Evolutionary conservation across 345 rosid genomes (phyloP), one percentile per base, ranked within the genome.

Genomic region (Dipteronia dyeriana): DNA sequence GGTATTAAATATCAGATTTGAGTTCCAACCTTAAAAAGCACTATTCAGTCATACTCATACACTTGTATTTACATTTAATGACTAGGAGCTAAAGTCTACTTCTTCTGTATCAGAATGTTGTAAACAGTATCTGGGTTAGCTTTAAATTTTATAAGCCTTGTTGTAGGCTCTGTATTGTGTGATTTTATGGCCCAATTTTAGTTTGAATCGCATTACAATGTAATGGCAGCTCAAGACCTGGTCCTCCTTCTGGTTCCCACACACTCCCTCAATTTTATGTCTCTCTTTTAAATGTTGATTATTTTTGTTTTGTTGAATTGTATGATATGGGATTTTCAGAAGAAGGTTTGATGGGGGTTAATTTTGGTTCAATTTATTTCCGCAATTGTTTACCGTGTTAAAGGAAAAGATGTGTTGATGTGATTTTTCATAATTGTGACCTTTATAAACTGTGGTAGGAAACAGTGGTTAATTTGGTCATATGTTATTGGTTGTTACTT

Each of bases 61-160:
- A 20, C 7, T 59, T 16, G 63, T 34, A 4, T 59, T 59, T 20
- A n/a, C n/a, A n/a, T n/a, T n/a, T n/a, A n/a, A n/a, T 20, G 99
- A 39, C 56, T 29, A 22, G 12, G 45, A 70, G 5, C 38, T 34
- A 34, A 34, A 34, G 38, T 70, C 25, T 29, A n/a, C 22, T 17
- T 7, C 13, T 53, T 5, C 29, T 72, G 53, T 20, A 2, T 7
- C 25, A 3, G 1, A 17, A 20, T 22, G 67, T 67, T n/a, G n/a
- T n/a, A n/a, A 39, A 2, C 34, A 14, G n/a, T 38, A 64, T 38
- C 20, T 59, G 7, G 67, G 66, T 59, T 23, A 39, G 66, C 66
- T 56, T 39, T 22, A 57, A 64, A 72, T 57, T 38, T 72, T 64
- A n/a, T n/a, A n/a, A n/a, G n/a, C n/a, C n/a, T n/a, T 57, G 25